Evolutionary conservation across 306 rosid species (phyloP).

Genomic region (Lathyrus oleraceus): DNA sequence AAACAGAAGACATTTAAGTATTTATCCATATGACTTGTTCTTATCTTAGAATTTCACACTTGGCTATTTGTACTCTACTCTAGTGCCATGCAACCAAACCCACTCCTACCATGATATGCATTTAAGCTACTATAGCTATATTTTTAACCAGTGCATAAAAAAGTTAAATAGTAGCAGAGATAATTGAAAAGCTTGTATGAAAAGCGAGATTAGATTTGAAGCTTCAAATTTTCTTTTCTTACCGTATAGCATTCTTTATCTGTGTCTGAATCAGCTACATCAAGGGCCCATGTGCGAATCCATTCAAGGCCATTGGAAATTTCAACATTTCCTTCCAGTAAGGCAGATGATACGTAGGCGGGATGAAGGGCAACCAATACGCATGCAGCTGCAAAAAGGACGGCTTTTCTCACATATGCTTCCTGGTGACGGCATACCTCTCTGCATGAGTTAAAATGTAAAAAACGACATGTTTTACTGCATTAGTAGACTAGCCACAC

Average conservation of each 20-base stretch:
- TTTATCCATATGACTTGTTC: neutral
- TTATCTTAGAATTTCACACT: neutral
- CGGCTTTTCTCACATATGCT: conserved; percentile 90
- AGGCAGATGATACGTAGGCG: conserved; percentile 63
- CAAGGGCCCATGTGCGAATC: conserved; percentile 83
- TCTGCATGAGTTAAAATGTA: conserved; percentile 50
- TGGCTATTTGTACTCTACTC: neutral
- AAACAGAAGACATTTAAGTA: neutral
- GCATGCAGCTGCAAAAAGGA: conserved; percentile 86
- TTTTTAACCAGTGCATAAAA: neutral
- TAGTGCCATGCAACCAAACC: neutral
- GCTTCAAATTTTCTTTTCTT: conserved; percentile 43
- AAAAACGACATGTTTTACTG: conserved; percentile 26
- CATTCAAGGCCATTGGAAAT: conserved; percentile 85
- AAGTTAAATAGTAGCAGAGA: neutral
- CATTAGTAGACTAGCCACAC: conserved; percentile 15
- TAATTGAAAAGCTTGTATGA: conserved; percentile 19
- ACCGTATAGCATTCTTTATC: conserved; percentile 90
- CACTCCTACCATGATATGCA: conserved; percentile 6
- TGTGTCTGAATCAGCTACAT: conserved; percentile 75
- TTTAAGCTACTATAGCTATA: neutral
- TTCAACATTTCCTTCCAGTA: conserved; percentile 72
- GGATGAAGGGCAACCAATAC: conserved; percentile 76
- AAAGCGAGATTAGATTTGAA: conserved; percentile 28
- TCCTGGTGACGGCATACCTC: conserved; percentile 79